Conservation (phyloP, 225 moss, liverwort and hornwort species). For the Polytrichum formosum region DNA sequence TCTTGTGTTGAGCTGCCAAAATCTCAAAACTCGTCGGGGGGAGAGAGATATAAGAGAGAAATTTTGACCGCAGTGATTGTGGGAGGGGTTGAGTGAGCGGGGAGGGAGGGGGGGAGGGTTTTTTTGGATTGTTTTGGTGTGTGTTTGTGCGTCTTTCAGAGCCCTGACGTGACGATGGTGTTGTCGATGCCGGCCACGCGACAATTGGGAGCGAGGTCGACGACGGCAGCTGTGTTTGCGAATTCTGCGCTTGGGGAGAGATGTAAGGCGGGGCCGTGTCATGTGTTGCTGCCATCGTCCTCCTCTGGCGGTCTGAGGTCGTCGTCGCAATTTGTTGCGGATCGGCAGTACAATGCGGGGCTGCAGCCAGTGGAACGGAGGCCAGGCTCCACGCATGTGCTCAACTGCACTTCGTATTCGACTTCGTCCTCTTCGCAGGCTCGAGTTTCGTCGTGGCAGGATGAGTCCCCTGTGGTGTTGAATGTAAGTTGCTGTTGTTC, state of each 20-base stretch:
- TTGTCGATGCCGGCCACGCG: not conserved
- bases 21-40: no score
- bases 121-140: no score
- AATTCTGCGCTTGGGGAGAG: not conserved
- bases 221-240: not conserved
- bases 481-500: slow-evolving; percentile 22
- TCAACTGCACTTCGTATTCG: slow-evolving; percentile 37
- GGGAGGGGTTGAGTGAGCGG: no score
- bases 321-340: slow-evolving; percentile 3
- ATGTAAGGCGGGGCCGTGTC: not conserved
- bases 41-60: no score
- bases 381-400: slow-evolving; percentile 8
- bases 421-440: slow-evolving; percentile 43
- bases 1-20: no score
- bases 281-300: not conserved
- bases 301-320: not conserved
- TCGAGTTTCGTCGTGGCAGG: slow-evolving; percentile 42
- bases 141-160: no score
- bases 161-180: not conserved
- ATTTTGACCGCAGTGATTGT: no score
- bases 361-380: not conserved
- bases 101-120: no score
- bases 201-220: not conserved
- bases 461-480: slow-evolving; percentile 36
- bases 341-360: slow-evolving; percentile 11